A percentile compares a stretch with the other conserved stretches of the same genome.
Conservation (phyloP, 2,329 filamentous ascomycete species). For the Thermoascus crustaceus region DNA sequence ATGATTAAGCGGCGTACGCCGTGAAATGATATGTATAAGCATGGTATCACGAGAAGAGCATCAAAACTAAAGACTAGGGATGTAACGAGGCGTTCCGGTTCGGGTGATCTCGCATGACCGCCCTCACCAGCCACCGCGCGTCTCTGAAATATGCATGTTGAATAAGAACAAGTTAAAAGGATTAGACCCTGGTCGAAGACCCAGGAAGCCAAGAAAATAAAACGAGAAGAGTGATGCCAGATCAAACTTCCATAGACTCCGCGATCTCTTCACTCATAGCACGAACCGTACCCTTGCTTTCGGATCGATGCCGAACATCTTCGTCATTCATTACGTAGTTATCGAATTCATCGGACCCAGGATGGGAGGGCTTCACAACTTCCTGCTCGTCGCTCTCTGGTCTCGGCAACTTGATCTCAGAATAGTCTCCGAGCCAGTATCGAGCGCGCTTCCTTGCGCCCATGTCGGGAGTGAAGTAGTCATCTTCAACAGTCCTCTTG, state of each 20-base stretch:
- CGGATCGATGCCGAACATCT: constrained; percentile 29
- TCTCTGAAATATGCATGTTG: neutral
- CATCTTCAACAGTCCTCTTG: constrained; percentile 42
- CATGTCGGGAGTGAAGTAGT: constrained; percentile 41
- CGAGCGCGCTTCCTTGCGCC: constrained; percentile 71
- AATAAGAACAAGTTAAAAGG: too few species aligned
- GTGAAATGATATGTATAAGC: neutral
- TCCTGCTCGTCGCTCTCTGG: constrained; percentile 35
- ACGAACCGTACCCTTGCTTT: constrained; percentile 39
- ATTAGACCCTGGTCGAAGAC: too few species aligned
- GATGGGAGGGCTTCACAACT: constrained; percentile 13
- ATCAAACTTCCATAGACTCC: constrained; percentile 45
- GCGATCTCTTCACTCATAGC: constrained; percentile 48
- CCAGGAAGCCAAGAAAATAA: neutral
- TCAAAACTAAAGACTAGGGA: neutral
- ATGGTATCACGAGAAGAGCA: constrained; percentile 1
- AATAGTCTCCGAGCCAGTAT: constrained; percentile 75
- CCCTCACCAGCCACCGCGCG: neutral
- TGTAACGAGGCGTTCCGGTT: neutral
- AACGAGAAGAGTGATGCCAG: neutral
- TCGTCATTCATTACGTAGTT: constrained; percentile 40
- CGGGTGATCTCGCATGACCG: neutral
- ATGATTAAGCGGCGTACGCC: neutral
- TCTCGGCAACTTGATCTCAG: constrained; percentile 35
- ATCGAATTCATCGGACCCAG: constrained; percentile 32